phyloP scores from a whole-genome alignment of 75 land plant species.

The Pinus tabuliformis region DNA sequence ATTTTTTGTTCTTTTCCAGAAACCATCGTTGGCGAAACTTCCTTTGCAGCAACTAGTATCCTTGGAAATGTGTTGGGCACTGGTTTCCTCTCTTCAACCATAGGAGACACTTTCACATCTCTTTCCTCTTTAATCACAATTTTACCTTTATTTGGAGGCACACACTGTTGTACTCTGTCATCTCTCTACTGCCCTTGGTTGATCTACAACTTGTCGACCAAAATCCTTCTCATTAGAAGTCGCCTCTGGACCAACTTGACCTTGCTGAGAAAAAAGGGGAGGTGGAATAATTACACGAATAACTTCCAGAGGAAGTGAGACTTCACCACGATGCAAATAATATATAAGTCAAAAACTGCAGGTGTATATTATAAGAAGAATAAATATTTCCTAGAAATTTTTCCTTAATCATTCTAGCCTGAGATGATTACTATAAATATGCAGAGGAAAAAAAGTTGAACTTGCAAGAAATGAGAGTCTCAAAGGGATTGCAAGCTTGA shows the following conservation, averaged over 20 bases:
- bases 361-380: not conserved
- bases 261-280: slow-evolving; percentile 51
- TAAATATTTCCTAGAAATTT: not conserved
- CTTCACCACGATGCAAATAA: slow-evolving; percentile 70
- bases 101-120: slow-evolving; percentile 5
- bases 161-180: slow-evolving; percentile 35
- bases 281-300: slow-evolving; percentile 69
- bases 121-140: slow-evolving; percentile 33
- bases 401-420: not conserved
- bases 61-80: slow-evolving; percentile 8
- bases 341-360: not conserved
- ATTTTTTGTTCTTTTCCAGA: slow-evolving; percentile 37
- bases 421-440: not conserved
- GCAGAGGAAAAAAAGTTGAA: not conserved
- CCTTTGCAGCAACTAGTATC: slow-evolving; percentile 17
- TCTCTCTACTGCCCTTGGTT: slow-evolving; percentile 19
- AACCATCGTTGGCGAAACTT: slow-evolving; percentile 19
- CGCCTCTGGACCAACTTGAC: slow-evolving; percentile 14
- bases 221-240: slow-evolving; percentile 31
- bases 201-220: slow-evolving; percentile 29
- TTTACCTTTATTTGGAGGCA: slow-evolving; percentile 12
- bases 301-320: slow-evolving; percentile 66
- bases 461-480: not conserved
- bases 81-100: slow-evolving; percentile 42
- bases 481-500: not conserved